Conservation (phyloP, 2,329 filamentous ascomycete genomes). For the Penicillium sp. region DNA sequence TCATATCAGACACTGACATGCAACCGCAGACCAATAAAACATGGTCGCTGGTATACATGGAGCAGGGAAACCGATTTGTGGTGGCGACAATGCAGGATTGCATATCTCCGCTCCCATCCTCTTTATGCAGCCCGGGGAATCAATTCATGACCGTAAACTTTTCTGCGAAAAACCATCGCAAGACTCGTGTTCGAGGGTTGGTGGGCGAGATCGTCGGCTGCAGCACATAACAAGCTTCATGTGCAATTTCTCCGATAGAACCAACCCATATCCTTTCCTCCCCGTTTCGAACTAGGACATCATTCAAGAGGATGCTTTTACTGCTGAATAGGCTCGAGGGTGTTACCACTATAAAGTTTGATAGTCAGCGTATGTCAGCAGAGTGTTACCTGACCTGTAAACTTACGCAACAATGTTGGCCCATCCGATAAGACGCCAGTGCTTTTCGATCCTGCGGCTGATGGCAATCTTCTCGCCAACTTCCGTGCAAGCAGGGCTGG, state of each 20-base stretch:
- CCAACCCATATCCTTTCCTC: slow-evolving; percentile 9
- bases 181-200: slow-evolving; percentile 19
- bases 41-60: slow-evolving; percentile 6
- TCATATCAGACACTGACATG: slow-evolving; percentile 4
- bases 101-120: slow-evolving; percentile 22
- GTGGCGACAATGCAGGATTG: slow-evolving; percentile 17
- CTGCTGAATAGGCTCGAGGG: slow-evolving; percentile 44
- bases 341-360: slow-evolving; percentile 41
- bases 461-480: slow-evolving; percentile 97
- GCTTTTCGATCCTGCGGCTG: slow-evolving; percentile 95
- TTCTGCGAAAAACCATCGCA: slow-evolving; percentile 22
- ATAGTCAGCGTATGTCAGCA: slow-evolving; percentile 5
- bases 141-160: slow-evolving; percentile 32
- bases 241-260: slow-evolving; percentile 13
- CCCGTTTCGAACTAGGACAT: slow-evolving; percentile 18
- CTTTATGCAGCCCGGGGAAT: slow-evolving; percentile 33
- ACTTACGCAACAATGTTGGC: slow-evolving; percentile 66
- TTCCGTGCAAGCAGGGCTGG: slow-evolving; percentile 91
- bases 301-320: slow-evolving; percentile 28
- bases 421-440: slow-evolving; percentile 95
- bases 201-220: slow-evolving; percentile 14
- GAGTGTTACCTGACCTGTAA: not conserved
- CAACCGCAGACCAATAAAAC: not conserved
- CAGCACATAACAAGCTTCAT: slow-evolving; percentile 8
- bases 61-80: slow-evolving; percentile 17